These are phyloP conservation scores for Fusarium decemcellulare DNA, from an alignment of 2,329 filamentous ascomycete species.

Conservation along the genomic window DNA sequence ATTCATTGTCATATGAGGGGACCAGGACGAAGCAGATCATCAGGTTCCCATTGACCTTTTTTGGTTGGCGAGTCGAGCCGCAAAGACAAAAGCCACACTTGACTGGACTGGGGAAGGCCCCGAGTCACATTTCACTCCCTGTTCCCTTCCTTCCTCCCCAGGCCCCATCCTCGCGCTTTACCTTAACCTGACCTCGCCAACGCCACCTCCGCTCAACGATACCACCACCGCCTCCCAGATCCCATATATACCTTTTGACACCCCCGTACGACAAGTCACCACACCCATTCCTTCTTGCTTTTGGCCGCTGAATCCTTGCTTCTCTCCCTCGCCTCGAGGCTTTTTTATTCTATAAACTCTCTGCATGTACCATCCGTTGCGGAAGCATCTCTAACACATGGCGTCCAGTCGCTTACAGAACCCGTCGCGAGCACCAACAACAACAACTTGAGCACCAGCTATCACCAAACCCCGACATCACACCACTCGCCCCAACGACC, in stretches of 20 bases:
- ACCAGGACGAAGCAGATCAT: not conserved
- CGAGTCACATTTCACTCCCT: conserved; percentile 15
- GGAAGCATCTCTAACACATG: conserved; percentile 9
- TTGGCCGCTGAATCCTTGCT: conserved; percentile 14
- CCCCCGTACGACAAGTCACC: conserved; percentile 28
- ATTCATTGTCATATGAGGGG: conserved; percentile 24
- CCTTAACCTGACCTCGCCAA: conserved; percentile 40
- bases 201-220: conserved; percentile 47
- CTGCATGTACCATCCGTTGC: too few relatives aligned
- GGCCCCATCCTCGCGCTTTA: conserved; percentile 37
- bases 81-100: conserved; percentile 19
- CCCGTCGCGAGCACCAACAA: conserved; percentile 17
- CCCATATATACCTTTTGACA: conserved; percentile 25
- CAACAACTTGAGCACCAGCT: conserved; percentile 21
- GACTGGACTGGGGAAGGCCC: conserved; percentile 28
- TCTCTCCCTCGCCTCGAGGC: conserved; percentile 1
- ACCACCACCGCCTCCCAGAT: conserved; percentile 35
- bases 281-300: conserved; percentile 18
- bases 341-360: conserved; percentile 18
- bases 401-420: conserved; percentile 26
- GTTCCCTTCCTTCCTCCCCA: conserved; percentile 5
- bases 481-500: conserved; percentile 36
- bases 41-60: not conserved
- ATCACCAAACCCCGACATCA: conserved; percentile 35
- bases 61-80: conserved; percentile 31